Percentiles rank a stretch among this genome's conserved stretches.
phyloP scores from a whole-genome alignment of 2,329 filamentous ascomycete species.

The Hortaea werneckii region DNA sequence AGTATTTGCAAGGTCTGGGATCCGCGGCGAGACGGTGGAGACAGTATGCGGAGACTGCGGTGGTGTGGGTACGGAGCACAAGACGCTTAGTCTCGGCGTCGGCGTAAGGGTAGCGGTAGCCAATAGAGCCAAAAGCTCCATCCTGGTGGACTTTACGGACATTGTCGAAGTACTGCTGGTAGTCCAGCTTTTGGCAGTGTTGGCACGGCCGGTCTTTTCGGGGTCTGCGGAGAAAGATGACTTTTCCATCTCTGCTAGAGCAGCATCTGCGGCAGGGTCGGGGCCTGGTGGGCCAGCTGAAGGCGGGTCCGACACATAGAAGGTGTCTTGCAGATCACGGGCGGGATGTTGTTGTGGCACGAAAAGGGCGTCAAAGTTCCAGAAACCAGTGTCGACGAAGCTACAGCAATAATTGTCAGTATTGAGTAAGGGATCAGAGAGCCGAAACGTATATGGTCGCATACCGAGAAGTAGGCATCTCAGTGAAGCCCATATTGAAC shows the following conservation, averaged over 20 bases:
- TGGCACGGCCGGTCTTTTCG: constrained; percentile 32
- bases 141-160: constrained; percentile 78
- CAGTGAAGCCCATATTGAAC: constrained; percentile 97
- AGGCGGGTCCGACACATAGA: constrained; percentile 89
- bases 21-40: constrained; percentile 78
- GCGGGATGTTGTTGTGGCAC: constrained; percentile 97
- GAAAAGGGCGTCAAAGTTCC: constrained; percentile 96
- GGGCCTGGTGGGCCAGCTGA: constrained; percentile 57
- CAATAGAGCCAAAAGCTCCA: constrained; percentile 88
- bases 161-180: constrained; percentile 80
- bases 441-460: constrained; percentile 5
- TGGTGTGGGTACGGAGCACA: constrained; percentile 93
- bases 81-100: constrained; percentile 76
- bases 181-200: constrained; percentile 42
- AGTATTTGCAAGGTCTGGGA: constrained; percentile 84
- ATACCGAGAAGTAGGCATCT: constrained; percentile 84
- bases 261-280: constrained; percentile 40
- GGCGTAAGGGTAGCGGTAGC: constrained; percentile 91
- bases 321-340: constrained; percentile 93
- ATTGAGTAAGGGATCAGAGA: constrained; percentile 36
- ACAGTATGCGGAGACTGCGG: constrained; percentile 81
- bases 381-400: constrained; percentile 95
- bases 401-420: constrained; percentile 23
- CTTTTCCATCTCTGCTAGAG: constrained; percentile 40
- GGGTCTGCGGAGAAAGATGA: constrained; percentile 25